A percentile compares a stretch with the other conserved stretches of the same genome.
Conservation (phyloP, 2,329 filamentous ascomycete species). For the Botrytis fabae region DNA sequence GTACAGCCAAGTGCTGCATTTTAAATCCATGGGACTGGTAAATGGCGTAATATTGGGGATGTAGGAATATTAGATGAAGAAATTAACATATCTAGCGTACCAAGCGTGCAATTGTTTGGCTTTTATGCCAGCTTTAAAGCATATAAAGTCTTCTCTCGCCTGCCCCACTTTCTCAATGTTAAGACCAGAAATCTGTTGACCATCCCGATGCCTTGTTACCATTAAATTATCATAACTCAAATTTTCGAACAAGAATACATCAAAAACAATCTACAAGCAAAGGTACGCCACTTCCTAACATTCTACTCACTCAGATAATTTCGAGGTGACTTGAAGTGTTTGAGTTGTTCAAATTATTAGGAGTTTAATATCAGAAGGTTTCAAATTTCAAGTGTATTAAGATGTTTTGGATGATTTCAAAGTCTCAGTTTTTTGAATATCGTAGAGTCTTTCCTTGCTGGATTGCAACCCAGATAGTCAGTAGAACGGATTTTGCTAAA, state of each 20-base stretch:
- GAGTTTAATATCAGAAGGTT: not conserved
- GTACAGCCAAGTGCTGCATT: not conserved
- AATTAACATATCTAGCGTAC: not conserved
- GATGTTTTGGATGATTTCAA: not conserved
- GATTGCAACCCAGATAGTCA: not conserved
- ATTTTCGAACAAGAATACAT: not conserved
- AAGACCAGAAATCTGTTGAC: not conserved
- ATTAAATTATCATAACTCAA: not conserved
- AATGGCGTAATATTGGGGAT: not conserved
- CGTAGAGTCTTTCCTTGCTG: accelerated
- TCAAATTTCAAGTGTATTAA: not conserved
- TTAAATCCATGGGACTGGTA: not conserved
- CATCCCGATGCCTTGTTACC: not conserved
- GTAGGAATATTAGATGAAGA: not conserved
- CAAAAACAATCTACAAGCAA: not conserved
- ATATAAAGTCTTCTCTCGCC: not conserved
- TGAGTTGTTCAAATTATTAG: not conserved
- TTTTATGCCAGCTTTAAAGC: not conserved
- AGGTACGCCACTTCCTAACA: not conserved
- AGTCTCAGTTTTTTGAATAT: not conserved
- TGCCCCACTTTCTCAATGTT: not conserved
- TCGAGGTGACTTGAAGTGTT: not conserved
- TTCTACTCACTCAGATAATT: not conserved
- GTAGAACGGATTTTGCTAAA: not conserved
- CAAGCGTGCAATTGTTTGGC: not conserved